Conservation (phyloP, 768 basidiomycete genomes). For the Fibroporia radiculosa region DNA sequence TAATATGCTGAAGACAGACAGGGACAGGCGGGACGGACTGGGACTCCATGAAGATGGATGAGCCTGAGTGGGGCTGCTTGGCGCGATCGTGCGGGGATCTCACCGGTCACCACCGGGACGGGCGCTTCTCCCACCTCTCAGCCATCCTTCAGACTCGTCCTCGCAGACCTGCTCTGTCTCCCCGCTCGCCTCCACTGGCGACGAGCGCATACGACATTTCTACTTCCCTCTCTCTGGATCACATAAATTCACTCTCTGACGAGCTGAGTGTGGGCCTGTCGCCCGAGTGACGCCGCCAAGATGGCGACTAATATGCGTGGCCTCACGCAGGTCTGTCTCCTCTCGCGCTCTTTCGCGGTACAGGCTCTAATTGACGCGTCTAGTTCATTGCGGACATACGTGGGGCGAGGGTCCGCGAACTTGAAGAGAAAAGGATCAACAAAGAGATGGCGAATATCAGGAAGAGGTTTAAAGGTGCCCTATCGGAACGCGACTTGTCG, state of each 20-base stretch:
- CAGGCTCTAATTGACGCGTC: background rate
- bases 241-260: no score
- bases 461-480: constrained; percentile 92
- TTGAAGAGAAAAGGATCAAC: constrained; percentile 98
- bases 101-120: background rate
- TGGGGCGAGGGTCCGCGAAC: constrained; percentile 89
- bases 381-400: constrained; percentile 99
- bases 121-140: background rate
- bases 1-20: no score
- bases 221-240: no score
- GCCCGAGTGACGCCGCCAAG: constrained; percentile 1
- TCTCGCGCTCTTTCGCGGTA: background rate
- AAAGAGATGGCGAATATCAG: constrained; percentile 99
- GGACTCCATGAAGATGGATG: no score
- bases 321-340: constrained; percentile 71
- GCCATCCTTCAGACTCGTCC: background rate
- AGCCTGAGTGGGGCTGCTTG: background rate
- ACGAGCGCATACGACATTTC: background rate
- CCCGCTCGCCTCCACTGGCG: background rate
- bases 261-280: background rate
- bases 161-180: background rate
- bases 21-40: no score
- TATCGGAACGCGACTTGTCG: background rate
- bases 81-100: background rate
- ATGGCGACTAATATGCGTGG: constrained; percentile 94